Evolutionary conservation across 768 basidiomycete species (phyloP).

Genomic region (Trametes punicea): DNA sequence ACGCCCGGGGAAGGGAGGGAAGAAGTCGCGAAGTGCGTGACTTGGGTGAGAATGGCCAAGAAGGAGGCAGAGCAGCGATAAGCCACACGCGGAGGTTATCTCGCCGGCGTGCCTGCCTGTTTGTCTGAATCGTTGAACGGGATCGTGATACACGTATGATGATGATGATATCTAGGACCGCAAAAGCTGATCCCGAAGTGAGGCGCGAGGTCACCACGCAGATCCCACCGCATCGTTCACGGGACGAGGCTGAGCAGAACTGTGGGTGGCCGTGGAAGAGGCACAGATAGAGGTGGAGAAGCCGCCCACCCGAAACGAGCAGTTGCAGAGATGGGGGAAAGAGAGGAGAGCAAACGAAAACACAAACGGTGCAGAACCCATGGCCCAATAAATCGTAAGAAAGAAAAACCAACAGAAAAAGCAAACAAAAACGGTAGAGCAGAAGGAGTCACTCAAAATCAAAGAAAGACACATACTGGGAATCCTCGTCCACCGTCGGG

Average conservation of each 20-base stretch:
- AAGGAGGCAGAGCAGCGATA: too few relatives aligned
- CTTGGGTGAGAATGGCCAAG: too few relatives aligned
- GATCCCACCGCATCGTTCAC: neutral
- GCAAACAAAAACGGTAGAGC: neutral
- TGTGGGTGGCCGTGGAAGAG: neutral
- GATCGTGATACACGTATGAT: too few relatives aligned
- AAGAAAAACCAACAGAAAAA: neutral
- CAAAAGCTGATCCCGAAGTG: too few relatives aligned
- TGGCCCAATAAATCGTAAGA: neutral
- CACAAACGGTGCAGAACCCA: neutral
- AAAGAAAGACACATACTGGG: constrained; percentile 29
- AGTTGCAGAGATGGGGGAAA: neutral
- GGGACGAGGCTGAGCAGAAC: neutral
- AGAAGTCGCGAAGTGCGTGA: too few relatives aligned
- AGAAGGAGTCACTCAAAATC: constrained; percentile 17
- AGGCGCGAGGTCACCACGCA: neutral
- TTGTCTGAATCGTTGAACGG: too few relatives aligned
- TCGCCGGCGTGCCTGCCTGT: too few relatives aligned
- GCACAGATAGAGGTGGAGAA: constrained; percentile 8
- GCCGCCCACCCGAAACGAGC: constrained; percentile 3
- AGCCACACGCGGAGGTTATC: too few relatives aligned
- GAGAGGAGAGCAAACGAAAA: neutral
- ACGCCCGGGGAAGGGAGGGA: too few relatives aligned
- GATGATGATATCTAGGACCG: too few relatives aligned
- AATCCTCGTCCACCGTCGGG: constrained; percentile 22